A percentile compares a stretch with the other conserved stretches of the same genome.
phyloP scores from a whole-genome alignment of 1,139 yeast genomes.

The Diutina rugosa region DNA sequence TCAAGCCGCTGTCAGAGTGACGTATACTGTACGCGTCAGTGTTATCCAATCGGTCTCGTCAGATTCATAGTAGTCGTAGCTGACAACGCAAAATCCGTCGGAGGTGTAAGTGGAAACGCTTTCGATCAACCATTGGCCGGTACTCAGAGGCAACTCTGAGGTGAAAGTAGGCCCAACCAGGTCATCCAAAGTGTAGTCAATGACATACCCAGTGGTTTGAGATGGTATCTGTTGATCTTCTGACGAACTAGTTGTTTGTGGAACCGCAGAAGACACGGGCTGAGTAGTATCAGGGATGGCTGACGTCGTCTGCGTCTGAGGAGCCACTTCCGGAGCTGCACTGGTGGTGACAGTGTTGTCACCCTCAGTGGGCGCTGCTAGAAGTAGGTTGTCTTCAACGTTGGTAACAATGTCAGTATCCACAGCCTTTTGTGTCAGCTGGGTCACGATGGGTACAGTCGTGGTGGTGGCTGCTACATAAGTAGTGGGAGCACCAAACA shows the following conservation, averaged over 20 bases:
- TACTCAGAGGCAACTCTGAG: neutral
- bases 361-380: neutral
- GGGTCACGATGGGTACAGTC: neutral
- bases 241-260: neutral
- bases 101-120: neutral
- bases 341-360: neutral
- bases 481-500: neutral
- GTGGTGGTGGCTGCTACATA: neutral
- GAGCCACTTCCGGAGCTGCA: neutral
- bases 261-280: neutral
- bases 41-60: neutral
- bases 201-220: neutral
- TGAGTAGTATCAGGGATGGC: neutral
- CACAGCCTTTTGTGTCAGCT: neutral
- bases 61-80: neutral
- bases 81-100: neutral
- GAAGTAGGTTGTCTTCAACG: neutral
- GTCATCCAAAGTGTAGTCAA: neutral
- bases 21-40: neutral
- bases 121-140: neutral
- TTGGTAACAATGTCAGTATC: neutral
- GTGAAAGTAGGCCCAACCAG: neutral
- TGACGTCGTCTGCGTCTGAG: neutral
- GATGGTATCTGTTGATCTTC: neutral
- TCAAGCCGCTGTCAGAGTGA: neutral